Conservation (phyloP, 805 yeast genomes). For the Starmerella floricola region DNA sequence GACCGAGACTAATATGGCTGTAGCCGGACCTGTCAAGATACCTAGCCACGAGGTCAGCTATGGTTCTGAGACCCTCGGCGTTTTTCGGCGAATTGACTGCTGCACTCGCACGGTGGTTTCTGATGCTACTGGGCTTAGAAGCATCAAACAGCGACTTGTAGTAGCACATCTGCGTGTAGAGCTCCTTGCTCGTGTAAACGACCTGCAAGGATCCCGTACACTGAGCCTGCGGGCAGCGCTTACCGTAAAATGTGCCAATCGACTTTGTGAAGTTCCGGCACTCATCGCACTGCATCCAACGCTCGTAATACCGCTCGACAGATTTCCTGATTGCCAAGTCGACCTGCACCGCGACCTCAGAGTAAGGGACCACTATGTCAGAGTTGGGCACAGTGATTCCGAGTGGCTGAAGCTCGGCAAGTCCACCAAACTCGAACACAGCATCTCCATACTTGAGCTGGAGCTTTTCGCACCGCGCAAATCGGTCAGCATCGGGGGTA, state of each 20-base stretch:
- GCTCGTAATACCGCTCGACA: constrained; percentile 70
- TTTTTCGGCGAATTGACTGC: constrained; percentile 74
- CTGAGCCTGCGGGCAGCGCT: constrained; percentile 49
- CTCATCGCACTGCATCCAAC: constrained; percentile 78
- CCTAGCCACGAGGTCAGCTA: constrained; percentile 47
- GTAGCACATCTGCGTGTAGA: constrained; percentile 78
- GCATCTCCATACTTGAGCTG: constrained; percentile 34
- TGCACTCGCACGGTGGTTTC: constrained; percentile 37
- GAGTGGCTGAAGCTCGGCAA: constrained; percentile 49
- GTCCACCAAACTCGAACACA: constrained; percentile 60
- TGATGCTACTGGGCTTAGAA: constrained; percentile 43
- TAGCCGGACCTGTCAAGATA: constrained; percentile 12
- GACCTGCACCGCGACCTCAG: constrained; percentile 56
- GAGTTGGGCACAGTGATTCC: constrained; percentile 68
- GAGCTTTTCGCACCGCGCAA: constrained; percentile 49
- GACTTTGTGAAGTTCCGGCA: constrained; percentile 79
- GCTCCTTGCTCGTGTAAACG: constrained; percentile 60
- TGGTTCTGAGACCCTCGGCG: constrained; percentile 43
- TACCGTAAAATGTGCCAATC: constrained; percentile 74
- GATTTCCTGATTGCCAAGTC: constrained; percentile 60
- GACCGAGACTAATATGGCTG: constrained; percentile 12
- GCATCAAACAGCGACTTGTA: constrained; percentile 63
- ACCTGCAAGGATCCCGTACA: constrained; percentile 58
- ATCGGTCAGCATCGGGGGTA: constrained; percentile 57
- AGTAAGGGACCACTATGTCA: constrained; percentile 36